These are phyloP conservation scores for Zalaria sp. DNA, from an alignment of 2,329 filamentous ascomycete genomes.

Conservation along the genomic window DNA sequence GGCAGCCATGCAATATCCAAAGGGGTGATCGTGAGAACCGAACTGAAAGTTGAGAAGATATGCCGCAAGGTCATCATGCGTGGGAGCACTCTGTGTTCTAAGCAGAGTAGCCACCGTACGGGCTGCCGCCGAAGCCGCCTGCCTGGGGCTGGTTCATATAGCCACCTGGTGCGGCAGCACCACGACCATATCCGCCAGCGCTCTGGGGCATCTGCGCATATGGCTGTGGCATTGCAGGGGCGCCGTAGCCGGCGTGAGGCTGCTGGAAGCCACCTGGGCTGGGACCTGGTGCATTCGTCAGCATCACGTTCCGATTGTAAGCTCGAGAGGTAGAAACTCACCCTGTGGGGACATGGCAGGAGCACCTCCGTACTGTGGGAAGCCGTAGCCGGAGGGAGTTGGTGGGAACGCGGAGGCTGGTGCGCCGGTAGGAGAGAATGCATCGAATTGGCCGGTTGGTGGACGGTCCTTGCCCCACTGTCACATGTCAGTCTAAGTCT, in stretches of 20 bases:
- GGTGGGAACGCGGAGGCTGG: constrained; percentile 61
- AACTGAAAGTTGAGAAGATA: too few relatives aligned
- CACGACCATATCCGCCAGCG: constrained; percentile 74
- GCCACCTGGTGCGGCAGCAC: constrained; percentile 38
- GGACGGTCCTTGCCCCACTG: constrained; percentile 99
- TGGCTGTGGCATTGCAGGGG: constrained; percentile 37
- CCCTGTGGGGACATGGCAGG: constrained; percentile 48
- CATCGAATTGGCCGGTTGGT: constrained; percentile 64
- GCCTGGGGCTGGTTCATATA: constrained; percentile 37
- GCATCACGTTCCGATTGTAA: constrained; percentile 17
- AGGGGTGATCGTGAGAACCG: neutral
- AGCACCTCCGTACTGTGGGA: constrained; percentile 82
- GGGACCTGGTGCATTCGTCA: constrained; percentile 14
- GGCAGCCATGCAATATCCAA: neutral
- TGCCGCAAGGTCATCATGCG: too few relatives aligned
- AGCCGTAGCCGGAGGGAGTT: constrained; percentile 64
- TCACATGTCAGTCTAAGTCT: constrained; percentile 8
- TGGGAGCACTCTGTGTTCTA: constrained; percentile 17
- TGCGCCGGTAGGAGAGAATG: constrained; percentile 57
- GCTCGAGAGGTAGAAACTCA: constrained; percentile 21
- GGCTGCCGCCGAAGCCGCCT: constrained; percentile 37
- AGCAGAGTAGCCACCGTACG: constrained; percentile 46
- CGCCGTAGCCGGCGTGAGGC: constrained; percentile 46
- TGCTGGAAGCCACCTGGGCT: constrained; percentile 35
- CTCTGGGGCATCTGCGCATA: constrained; percentile 43